phyloP scores from a whole-genome alignment of 768 basidiomycete genomes.

The Crassisporium funariophilum region DNA sequence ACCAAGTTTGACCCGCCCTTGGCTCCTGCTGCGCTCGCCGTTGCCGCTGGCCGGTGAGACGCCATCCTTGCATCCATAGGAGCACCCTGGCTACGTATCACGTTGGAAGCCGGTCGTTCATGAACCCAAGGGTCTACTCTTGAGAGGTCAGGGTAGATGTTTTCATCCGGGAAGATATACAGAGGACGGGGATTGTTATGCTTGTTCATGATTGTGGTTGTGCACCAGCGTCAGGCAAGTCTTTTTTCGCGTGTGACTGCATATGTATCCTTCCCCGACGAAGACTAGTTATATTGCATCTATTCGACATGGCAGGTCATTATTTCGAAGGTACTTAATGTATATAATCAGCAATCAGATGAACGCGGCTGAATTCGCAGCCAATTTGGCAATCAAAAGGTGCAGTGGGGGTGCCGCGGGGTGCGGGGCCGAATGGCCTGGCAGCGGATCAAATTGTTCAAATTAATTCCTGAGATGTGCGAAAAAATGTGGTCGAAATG shows the following conservation, averaged over 20 bases:
- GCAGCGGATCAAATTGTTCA: background rate
- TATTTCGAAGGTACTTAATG: background rate
- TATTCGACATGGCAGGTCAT: background rate
- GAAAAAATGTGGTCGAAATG: background rate
- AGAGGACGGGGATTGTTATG: no score
- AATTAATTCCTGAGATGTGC: background rate
- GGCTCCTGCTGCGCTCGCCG: background rate
- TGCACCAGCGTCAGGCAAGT: no score
- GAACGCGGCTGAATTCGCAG: background rate
- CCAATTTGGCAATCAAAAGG: background rate
- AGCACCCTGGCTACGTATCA: no score
- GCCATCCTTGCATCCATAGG: no score
- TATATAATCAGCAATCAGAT: background rate
- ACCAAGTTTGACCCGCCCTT: background rate
- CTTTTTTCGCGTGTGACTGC: no score
- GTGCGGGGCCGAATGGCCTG: background rate
- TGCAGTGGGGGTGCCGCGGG: background rate
- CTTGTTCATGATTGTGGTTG: no score
- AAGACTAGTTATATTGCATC: no score
- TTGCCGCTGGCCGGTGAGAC: background rate
- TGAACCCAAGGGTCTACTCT: no score
- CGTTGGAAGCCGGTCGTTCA: no score
- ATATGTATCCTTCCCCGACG: no score
- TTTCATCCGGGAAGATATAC: no score
- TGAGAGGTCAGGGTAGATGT: no score